Evolutionary conservation across 2,329 filamentous ascomycete species (phyloP).

Genomic region (Trichoderma polysporum): DNA sequence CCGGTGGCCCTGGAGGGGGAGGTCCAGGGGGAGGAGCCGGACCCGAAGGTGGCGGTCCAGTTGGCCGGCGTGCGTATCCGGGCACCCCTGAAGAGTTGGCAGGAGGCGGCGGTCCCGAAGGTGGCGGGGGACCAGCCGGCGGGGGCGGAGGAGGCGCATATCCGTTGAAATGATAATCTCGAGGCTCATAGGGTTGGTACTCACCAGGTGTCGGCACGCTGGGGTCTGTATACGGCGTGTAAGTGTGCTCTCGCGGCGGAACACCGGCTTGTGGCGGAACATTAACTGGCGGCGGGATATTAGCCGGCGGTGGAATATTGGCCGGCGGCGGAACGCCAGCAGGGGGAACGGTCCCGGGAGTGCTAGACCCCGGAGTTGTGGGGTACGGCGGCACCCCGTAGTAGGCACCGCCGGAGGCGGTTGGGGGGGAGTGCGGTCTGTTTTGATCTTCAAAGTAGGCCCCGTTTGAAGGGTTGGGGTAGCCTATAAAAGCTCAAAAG

Average conservation of each 20-base stretch:
- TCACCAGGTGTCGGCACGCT: slow-evolving; percentile 34
- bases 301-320: background rate
- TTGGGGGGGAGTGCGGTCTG: slow-evolving; percentile 48
- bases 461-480: slow-evolving; percentile 26
- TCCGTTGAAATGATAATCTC: slow-evolving; percentile 43
- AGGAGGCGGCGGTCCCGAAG: slow-evolving; percentile 17
- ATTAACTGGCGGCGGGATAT: background rate
- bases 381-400: slow-evolving; percentile 43
- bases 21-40: slow-evolving; percentile 33
- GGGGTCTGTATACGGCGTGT: slow-evolving; percentile 30
- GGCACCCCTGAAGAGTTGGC: slow-evolving; percentile 1
- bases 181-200: slow-evolving; percentile 43
- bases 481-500: slow-evolving; percentile 14
- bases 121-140: slow-evolving; percentile 31
- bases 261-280: background rate
- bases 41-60: slow-evolving; percentile 32
- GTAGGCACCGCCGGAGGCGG: slow-evolving; percentile 52
- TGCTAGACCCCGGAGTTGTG: slow-evolving; percentile 27
- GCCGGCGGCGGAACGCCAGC: background rate
- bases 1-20: slow-evolving; percentile 34
- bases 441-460: slow-evolving; percentile 37
- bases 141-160: slow-evolving; percentile 44
- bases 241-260: slow-evolving; percentile 28
- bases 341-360: slow-evolving; percentile 30
- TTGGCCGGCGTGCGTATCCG: slow-evolving; percentile 26